Evolutionary conservation across 2,329 filamentous ascomycete species (phyloP).

Genomic region (Alternaria sp.): DNA sequence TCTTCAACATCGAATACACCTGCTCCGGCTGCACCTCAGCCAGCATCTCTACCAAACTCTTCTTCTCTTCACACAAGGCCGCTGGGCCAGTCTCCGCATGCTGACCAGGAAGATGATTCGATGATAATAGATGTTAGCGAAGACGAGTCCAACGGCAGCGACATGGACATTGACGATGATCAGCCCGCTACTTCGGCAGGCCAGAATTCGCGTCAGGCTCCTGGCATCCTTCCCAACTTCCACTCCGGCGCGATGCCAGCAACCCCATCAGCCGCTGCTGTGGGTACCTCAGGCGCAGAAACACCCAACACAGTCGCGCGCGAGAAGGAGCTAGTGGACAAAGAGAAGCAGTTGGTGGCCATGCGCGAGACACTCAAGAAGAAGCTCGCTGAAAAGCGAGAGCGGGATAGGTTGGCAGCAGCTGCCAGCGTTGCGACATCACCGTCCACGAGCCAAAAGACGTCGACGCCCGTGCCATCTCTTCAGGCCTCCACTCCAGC

Average conservation of each 20-base stretch:
- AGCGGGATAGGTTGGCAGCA: constrained; percentile 24
- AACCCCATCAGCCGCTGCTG: constrained; percentile 29
- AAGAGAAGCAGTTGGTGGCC: constrained; percentile 59
- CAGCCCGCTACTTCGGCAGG: constrained; percentile 50
- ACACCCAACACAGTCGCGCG: constrained; percentile 47
- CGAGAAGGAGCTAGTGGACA: constrained; percentile 53
- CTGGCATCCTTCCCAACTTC: constrained; percentile 28
- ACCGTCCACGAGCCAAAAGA: not conserved
- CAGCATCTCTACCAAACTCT: constrained; percentile 52
- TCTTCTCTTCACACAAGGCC: constrained; percentile 61
- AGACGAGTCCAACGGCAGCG: constrained; percentile 65
- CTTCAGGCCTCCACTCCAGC: not conserved
- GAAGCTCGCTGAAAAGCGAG: constrained; percentile 34
- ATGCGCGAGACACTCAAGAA: constrained; percentile 36
- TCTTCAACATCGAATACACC: constrained; percentile 8
- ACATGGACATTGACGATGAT: constrained; percentile 68
- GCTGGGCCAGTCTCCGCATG: constrained; percentile 62
- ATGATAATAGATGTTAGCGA: constrained; percentile 89
- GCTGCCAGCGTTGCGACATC: constrained; percentile 6
- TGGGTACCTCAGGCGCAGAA: constrained; percentile 44
- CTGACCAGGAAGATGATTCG: constrained; percentile 64
- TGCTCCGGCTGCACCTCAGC: constrained; percentile 40
- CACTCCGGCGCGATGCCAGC: constrained; percentile 34
- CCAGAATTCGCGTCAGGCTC: constrained; percentile 10
- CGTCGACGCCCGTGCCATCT: constrained; percentile 1